Conservation (phyloP, 2,329 filamentous ascomycete genomes). For the Knufia petricola region DNA sequence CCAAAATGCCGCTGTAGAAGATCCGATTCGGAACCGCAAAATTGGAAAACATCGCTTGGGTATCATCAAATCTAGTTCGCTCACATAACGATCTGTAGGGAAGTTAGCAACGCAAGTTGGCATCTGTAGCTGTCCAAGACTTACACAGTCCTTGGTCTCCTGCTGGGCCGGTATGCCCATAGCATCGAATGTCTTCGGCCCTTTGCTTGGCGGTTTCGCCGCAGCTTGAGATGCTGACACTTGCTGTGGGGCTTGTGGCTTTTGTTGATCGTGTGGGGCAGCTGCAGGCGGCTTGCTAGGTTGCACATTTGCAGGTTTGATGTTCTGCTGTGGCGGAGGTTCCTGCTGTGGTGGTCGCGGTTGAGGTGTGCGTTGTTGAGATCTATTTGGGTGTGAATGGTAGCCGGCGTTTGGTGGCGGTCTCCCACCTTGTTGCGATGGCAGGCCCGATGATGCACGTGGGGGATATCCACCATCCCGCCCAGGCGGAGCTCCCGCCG, state of each 20-base stretch:
- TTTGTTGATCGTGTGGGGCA: constrained; percentile 17
- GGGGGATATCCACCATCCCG: background rate
- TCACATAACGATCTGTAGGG: constrained; percentile 5
- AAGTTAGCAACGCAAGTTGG: background rate
- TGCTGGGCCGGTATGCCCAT: constrained; percentile 89
- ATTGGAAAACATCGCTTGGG: background rate
- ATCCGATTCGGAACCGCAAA: too few species aligned
- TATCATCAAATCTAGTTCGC: background rate
- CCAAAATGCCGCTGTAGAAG: too few species aligned
- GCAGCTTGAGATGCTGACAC: constrained; percentile 26
- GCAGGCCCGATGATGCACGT: background rate
- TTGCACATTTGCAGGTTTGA: constrained; percentile 15
- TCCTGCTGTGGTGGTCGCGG: constrained; percentile 13
- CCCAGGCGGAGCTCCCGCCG: constrained; percentile 1
- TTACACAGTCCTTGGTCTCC: constrained; percentile 83
- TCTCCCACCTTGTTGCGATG: constrained; percentile 13
- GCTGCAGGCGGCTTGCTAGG: constrained; percentile 16
- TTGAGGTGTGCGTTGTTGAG: constrained; percentile 7
- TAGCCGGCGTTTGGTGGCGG: constrained; percentile 12
- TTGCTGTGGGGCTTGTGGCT: constrained; percentile 31
- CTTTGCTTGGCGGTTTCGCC: constrained; percentile 45
- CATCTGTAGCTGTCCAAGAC: constrained; percentile 24
- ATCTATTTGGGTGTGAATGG: constrained; percentile 22
- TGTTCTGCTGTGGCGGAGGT: constrained; percentile 9
- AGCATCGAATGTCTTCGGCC: constrained; percentile 91